Conservation (phyloP, 2,329 filamentous ascomycete genomes). For the Pyricularia sp. region DNA sequence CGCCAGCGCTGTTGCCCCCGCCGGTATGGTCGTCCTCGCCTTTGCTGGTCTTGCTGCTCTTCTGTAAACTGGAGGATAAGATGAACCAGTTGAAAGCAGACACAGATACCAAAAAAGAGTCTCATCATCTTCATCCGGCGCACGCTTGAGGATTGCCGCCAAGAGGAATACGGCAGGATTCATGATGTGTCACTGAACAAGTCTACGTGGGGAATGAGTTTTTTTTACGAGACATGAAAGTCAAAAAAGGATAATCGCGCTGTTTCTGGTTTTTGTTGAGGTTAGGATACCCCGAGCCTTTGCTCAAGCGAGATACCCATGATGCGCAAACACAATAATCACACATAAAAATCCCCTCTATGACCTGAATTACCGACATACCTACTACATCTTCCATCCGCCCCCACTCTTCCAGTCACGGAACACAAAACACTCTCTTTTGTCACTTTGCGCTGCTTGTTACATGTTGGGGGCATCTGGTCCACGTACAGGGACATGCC, state of each 20-base stretch:
- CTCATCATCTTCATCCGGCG: background rate
- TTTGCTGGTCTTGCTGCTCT: slow-evolving; percentile 18
- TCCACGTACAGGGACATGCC: background rate
- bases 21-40: slow-evolving; percentile 16
- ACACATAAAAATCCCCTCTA: background rate
- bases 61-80: slow-evolving; percentile 9
- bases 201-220: background rate
- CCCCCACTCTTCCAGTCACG: background rate
- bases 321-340: background rate
- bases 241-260: background rate
- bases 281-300: background rate
- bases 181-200: background rate
- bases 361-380: background rate
- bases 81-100: background rate
- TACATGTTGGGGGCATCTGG: background rate
- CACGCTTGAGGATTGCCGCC: background rate
- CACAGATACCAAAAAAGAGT: background rate
- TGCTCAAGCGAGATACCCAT: background rate
- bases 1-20: slow-evolving; percentile 20
- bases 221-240: background rate
- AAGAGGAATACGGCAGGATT: slow-evolving; percentile 3
- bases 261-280: background rate
- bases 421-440: background rate
- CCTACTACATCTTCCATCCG: background rate
- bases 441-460: background rate